phyloP scores from a whole-genome alignment of 768 basidiomycete genomes.

The Trametes elegans region DNA sequence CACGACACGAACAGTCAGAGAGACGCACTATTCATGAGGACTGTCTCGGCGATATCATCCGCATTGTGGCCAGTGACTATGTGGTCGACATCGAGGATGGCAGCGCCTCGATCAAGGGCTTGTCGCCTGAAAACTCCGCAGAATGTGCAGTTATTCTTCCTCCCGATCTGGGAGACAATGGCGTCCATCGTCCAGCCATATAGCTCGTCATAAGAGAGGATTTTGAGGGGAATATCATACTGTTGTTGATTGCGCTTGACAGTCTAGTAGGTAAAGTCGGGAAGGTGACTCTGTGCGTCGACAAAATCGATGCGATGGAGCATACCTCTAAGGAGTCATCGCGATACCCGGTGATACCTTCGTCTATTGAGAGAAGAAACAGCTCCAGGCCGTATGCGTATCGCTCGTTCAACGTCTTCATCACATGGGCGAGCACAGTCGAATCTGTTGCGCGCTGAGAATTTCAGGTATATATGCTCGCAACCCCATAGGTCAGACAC shows the following conservation, averaged over 20 bases:
- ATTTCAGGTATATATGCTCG: not conserved
- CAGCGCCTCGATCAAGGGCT: conserved; percentile 92
- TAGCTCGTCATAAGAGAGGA: conserved; percentile 91
- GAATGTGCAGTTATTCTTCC: conserved; percentile 99
- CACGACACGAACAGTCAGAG: conserved; percentile 1
- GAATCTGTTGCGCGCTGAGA: conserved; percentile 62
- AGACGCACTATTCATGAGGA: conserved; percentile 93
- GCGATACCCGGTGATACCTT: conserved; percentile 96
- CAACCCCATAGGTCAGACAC: conserved; percentile 11
- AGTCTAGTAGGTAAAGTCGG: no score
- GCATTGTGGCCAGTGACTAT: conserved; percentile 99
- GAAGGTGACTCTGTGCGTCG: no score
- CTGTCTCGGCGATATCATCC: conserved; percentile 98
- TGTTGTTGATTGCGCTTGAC: conserved; percentile 97
- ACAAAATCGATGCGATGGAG: not conserved
- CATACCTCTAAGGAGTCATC: conserved; percentile 93
- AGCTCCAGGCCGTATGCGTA: conserved; percentile 91
- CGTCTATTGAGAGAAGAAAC: conserved; percentile 94
- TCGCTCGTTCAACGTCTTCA: conserved; percentile 93
- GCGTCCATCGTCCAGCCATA: conserved; percentile 99
- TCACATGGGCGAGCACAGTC: conserved; percentile 95
- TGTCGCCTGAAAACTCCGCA: conserved; percentile 98
- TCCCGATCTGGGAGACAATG: conserved; percentile 91
- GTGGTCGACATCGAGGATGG: conserved; percentile 86
- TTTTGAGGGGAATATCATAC: conserved; percentile 93